Base-by-base conservation (phyloP, 306 rosid genomes). In the Sicyos edulis region DNA sequence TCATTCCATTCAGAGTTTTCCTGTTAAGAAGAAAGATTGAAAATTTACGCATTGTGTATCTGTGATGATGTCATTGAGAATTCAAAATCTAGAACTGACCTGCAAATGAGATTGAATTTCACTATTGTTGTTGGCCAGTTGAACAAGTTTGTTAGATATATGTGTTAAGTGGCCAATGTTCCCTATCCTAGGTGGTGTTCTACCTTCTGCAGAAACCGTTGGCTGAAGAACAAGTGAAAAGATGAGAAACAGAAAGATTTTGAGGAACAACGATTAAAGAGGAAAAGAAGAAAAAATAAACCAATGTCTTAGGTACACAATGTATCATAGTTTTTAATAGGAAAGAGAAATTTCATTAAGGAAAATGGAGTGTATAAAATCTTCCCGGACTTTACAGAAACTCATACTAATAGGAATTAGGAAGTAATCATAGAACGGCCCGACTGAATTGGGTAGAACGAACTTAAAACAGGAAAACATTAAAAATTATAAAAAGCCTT, bases 141-240 rank as follows among this genome's bases (percentile, higher is more conserved):
- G 95, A 80, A 87, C 75, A 71, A 95, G 87, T 80, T 91, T 95
- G 89, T 95, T 95, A 67, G 96, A 86, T 70, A 95, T 83, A 20
- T 89, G 99, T 40, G 99, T 95, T 77, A 95, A 75, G 81, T 95
- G 99, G 59, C 99, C 99, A 75, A 95, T 86, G 84, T 78, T 81
- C 63, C 99, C 99, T 78, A 91, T 84, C 85, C 92, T 88, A 63
- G 97, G 95, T 11, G 84, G 82, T 13, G 82, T 54, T 79, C 87
- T 95, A 75, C 86, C 89, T 79, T 85, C 95, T 57, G 86, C 88
- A 70, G 92, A 83, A 70, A 77, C 63, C 19, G 99, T 87, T 78
- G 99, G 95, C 99, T 95, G 90, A 86, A 83, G 68, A 55, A 75
- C 68, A 76, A 70, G 78, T 61, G 57, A 78, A 80, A 81, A 57